These are phyloP conservation scores for Spiraea crenata DNA, from an alignment of 331 rosid genomes.

Conservation along the genomic window DNA sequence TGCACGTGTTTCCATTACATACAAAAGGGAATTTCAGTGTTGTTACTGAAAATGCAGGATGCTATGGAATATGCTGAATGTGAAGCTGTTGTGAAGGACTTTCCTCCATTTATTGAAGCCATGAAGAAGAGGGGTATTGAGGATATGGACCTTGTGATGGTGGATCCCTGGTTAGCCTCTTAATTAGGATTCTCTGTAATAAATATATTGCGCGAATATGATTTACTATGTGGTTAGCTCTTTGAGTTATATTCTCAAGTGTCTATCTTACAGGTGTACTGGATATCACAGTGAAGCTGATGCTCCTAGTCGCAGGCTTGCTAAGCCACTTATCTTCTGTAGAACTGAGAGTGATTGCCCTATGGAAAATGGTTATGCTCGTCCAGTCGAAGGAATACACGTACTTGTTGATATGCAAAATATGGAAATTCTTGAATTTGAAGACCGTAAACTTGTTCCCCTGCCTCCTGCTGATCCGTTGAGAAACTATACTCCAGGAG, in stretches of 20 bases:
- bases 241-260: conserved; percentile 2
- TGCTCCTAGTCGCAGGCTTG: conserved; percentile 88
- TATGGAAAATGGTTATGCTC: conserved; percentile 97
- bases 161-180: conserved; percentile 74
- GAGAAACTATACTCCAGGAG: conserved; percentile 88
- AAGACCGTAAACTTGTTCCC: conserved; percentile 91
- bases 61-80: conserved; percentile 97
- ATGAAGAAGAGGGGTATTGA: conserved; percentile 96
- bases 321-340: conserved; percentile 88
- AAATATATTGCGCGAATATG: conserved; percentile 4
- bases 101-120: conserved; percentile 85
- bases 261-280: conserved; percentile 60
- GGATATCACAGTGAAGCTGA: conserved; percentile 85
- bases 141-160: conserved; percentile 98
- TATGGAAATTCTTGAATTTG: conserved; percentile 82
- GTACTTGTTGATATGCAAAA: conserved; percentile 93
- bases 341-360: conserved; percentile 94
- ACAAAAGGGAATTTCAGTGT: neutral
- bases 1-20: neutral
- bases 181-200: conserved; percentile 7
- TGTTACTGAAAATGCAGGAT: conserved; percentile 51
- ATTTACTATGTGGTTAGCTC: conserved; percentile 6
- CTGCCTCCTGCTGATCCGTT: conserved; percentile 95
- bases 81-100: conserved; percentile 82
- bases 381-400: conserved; percentile 89